These are phyloP conservation scores for Fusarium sp. DNA, from an alignment of 2,329 filamentous ascomycete genomes.

Conservation along the genomic window DNA sequence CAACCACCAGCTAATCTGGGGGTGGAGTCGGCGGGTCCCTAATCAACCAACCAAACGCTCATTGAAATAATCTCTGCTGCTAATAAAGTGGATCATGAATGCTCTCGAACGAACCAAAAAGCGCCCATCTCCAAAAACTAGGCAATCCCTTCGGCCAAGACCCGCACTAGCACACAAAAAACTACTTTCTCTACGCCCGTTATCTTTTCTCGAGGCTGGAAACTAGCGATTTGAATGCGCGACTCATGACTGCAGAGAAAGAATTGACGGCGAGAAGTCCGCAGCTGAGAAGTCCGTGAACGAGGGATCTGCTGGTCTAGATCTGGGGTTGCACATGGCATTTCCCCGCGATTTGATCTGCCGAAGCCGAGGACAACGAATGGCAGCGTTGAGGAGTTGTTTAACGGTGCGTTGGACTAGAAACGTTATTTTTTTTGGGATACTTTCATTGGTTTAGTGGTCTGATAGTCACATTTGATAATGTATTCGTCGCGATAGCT, in stretches of 20 bases:
- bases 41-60: neutral
- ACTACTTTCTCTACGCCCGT: too few species aligned
- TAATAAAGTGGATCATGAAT: slow-evolving; percentile 19
- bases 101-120: slow-evolving; percentile 14
- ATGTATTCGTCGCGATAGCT: too few species aligned
- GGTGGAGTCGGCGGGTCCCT: slow-evolving; percentile 1
- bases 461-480: too few species aligned
- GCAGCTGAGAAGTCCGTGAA: slow-evolving; percentile 5
- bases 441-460: too few species aligned
- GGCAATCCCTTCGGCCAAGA: slow-evolving; percentile 9
- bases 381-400: neutral
- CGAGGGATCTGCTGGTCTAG: neutral
- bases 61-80: neutral
- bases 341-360: neutral
- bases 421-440: too few species aligned
- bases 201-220: too few species aligned
- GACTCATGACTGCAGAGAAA: neutral
- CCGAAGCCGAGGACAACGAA: neutral
- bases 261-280: slow-evolving; percentile 4
- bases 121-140: too few species aligned
- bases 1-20: slow-evolving; percentile 24
- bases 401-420: too few species aligned
- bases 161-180: neutral
- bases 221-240: neutral
- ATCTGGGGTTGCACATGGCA: slow-evolving; percentile 4